phyloP scores from a whole-genome alignment of 352 stramenopile genomes.

The Poterioochromonas sp. region DNA sequence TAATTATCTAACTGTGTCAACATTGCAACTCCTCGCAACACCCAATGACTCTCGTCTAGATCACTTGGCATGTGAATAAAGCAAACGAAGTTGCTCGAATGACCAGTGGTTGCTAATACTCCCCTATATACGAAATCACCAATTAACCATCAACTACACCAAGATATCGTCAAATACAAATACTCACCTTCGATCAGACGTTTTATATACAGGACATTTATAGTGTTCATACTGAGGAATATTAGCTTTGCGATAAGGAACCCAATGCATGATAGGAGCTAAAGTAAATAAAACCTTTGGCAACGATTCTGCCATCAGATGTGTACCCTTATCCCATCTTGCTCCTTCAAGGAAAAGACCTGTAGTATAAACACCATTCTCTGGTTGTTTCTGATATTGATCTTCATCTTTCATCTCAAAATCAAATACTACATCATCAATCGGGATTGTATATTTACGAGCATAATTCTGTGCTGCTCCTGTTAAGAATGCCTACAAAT shows the following conservation, averaged over 20 bases:
- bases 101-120: slow-evolving; percentile 78
- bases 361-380: slow-evolving; percentile 71
- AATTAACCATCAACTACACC: slow-evolving; percentile 1
- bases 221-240: slow-evolving; percentile 57
- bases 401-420: slow-evolving; percentile 59
- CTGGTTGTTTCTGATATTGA: not conserved
- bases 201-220: slow-evolving; percentile 87
- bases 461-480: slow-evolving; percentile 81
- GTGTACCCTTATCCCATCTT: slow-evolving; percentile 63
- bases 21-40: slow-evolving; percentile 81
- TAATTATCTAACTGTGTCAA: slow-evolving; percentile 47
- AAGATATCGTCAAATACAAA: slow-evolving; percentile 17
- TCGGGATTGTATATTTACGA: slow-evolving; percentile 75
- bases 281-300: slow-evolving; percentile 73
- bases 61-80: slow-evolving; percentile 73
- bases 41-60: slow-evolving; percentile 72
- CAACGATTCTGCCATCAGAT: slow-evolving; percentile 59
- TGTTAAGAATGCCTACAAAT: slow-evolving; percentile 74
- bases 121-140: slow-evolving; percentile 50
- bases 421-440: slow-evolving; percentile 71
- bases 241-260: slow-evolving; percentile 38
- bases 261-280: slow-evolving; percentile 67
- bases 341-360: slow-evolving; percentile 76
- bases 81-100: slow-evolving; percentile 88
- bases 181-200: slow-evolving; percentile 49